Percentiles rank a stretch among this genome's conserved stretches.
Conservation (phyloP, 2,329 filamentous ascomycete species). For the Saccharata proteae region DNA sequence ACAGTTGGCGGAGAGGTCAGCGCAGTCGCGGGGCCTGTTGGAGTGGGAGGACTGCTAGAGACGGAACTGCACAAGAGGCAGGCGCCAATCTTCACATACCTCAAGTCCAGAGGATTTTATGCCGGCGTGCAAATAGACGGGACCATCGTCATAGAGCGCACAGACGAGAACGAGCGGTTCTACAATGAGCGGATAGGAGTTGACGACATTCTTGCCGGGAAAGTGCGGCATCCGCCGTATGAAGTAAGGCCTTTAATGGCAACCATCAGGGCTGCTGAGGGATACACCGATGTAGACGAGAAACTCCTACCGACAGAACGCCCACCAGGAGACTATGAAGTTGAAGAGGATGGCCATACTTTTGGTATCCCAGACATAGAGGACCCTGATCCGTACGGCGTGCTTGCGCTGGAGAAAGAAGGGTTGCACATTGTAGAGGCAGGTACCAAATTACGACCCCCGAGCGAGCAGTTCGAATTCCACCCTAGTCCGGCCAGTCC, state of each 20-base stretch:
- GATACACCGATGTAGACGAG: conserved; percentile 62
- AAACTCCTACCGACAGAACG: conserved; percentile 55
- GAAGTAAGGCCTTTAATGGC: conserved; percentile 56
- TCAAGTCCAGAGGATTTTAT: conserved; percentile 83
- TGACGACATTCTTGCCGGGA: conserved; percentile 50
- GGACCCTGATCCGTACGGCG: conserved; percentile 86
- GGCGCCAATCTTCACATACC: conserved; percentile 68
- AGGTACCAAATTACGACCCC: conserved; percentile 61
- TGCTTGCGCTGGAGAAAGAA: conserved; percentile 79
- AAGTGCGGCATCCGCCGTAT: conserved; percentile 43
- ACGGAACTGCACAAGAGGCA: conserved; percentile 55
- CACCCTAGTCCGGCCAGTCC: conserved; percentile 66
- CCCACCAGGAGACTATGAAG: conserved; percentile 62
- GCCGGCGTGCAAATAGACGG: conserved; percentile 80
- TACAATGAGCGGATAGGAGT: conserved; percentile 57
- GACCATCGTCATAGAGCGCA: conserved; percentile 72
- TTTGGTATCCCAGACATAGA: conserved; percentile 71
- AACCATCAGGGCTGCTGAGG: conserved; percentile 80
- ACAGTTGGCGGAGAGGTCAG: conserved; percentile 74
- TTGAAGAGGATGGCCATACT: conserved; percentile 35
- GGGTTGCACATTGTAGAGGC: conserved; percentile 85
- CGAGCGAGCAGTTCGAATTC: conserved; percentile 73
- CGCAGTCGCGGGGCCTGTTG: conserved; percentile 64
- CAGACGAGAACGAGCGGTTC: conserved; percentile 79
- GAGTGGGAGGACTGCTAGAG: conserved; percentile 63